A percentile compares a stretch with the other conserved stretches of the same genome.
Evolutionary conservation across 345 rosid species (phyloP).

Genomic region (Gossypioides kirkii): DNA sequence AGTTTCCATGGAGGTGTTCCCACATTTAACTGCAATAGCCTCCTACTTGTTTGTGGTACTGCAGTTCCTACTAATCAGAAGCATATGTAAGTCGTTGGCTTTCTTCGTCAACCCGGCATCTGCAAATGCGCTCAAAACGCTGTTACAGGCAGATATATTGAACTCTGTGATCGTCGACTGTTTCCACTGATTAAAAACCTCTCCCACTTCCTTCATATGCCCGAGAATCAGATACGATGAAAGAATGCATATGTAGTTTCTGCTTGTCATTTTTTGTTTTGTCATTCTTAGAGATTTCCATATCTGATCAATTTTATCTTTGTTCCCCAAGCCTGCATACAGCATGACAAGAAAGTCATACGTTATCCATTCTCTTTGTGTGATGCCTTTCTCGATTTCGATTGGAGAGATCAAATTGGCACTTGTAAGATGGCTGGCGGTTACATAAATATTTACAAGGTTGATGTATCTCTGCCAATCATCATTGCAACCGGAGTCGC

Average conservation of each 20-base stretch:
- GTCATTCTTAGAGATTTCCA: slow-evolving; percentile 87
- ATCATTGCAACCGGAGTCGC: slow-evolving; percentile 36
- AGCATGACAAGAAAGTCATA: slow-evolving; percentile 82
- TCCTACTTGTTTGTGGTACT: slow-evolving; percentile 9
- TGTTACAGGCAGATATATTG: slow-evolving; percentile 47
- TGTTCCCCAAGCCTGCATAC: slow-evolving; percentile 69
- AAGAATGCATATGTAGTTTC: slow-evolving; percentile 68
- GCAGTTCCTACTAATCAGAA: slow-evolving; percentile 45
- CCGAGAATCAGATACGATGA: slow-evolving; percentile 80
- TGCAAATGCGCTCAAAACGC: slow-evolving; percentile 51
- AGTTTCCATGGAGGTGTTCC: neutral
- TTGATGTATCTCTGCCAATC: slow-evolving; percentile 56
- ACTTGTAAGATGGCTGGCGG: slow-evolving; percentile 44
- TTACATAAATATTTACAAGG: slow-evolving; percentile 49
- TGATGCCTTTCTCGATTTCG: slow-evolving; percentile 53
- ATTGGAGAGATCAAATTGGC: slow-evolving; percentile 41
- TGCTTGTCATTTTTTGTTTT: slow-evolving; percentile 75
- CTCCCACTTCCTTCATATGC: slow-evolving; percentile 56
- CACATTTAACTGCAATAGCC: neutral
- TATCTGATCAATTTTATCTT: slow-evolving; percentile 71
- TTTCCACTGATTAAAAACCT: slow-evolving; percentile 79
- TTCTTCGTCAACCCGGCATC: slow-evolving; percentile 47
- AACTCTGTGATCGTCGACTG: slow-evolving; percentile 53
- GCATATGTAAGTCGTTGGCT: slow-evolving; percentile 40
- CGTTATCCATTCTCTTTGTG: slow-evolving; percentile 85